Conservation (phyloP, 2,329 filamentous ascomycete genomes). For the Raffaelea deltoideospora region DNA sequence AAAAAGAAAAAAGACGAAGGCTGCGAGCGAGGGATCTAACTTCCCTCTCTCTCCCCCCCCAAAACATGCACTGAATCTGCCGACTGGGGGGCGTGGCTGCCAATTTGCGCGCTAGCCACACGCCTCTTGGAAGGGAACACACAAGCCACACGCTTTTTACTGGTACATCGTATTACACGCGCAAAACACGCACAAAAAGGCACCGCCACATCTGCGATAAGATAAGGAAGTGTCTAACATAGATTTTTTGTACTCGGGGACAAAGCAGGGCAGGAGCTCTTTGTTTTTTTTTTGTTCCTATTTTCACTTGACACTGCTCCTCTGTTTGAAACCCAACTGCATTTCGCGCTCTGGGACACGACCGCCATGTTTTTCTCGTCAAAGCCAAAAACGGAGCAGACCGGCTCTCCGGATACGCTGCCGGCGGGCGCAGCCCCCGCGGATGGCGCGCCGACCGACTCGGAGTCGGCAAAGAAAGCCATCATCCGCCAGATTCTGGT, state of each 20-base stretch:
- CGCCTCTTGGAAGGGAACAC: neutral
- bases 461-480: slow-evolving; percentile 40
- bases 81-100: neutral
- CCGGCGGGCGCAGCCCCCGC: slow-evolving; percentile 1
- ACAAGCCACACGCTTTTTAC: neutral
- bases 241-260: no score
- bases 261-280: no score
- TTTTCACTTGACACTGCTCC: no score
- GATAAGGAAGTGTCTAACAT: no score
- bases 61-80: slow-evolving; percentile 4
- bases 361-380: slow-evolving; percentile 9
- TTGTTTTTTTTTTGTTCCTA: no score
- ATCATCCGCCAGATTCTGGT: slow-evolving; percentile 50
- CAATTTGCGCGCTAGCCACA: neutral
- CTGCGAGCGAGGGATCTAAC: neutral
- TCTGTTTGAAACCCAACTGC: no score
- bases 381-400: slow-evolving; percentile 5
- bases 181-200: no score
- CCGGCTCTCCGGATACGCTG: slow-evolving; percentile 3
- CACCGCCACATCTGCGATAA: slow-evolving; percentile 1
- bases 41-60: neutral
- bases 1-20: slow-evolving; percentile 1
- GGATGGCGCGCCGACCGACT: slow-evolving; percentile 32
- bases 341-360: no score
- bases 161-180: slow-evolving; percentile 1